Conservation (phyloP, 768 basidiomycete species). For the Mycena latifolia region DNA sequence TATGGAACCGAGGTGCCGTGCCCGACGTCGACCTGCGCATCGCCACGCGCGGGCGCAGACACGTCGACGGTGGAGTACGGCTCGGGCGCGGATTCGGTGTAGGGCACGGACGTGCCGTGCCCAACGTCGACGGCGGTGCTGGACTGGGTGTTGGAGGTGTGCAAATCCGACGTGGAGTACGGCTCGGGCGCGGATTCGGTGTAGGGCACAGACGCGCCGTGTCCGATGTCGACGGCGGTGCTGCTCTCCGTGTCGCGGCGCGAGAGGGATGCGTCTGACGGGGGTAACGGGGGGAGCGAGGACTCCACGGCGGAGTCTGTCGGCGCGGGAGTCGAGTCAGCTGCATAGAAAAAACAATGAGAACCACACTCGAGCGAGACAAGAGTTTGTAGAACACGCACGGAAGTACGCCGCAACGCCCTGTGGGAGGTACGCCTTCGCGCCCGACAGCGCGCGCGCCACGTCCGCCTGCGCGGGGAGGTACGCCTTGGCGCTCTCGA, state of each 20-base stretch:
- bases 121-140: constrained; percentile 2
- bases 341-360: neutral
- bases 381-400: neutral
- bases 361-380: neutral
- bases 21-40: neutral
- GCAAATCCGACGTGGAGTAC: too few species aligned
- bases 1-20: neutral
- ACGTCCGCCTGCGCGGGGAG: constrained; percentile 1
- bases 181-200: neutral
- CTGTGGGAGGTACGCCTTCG: constrained; percentile 12
- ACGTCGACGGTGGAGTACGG: neutral
- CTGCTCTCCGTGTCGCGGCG: neutral
- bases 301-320: neutral
- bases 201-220: neutral
- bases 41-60: too few species aligned
- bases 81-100: neutral
- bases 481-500: neutral
- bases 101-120: neutral
- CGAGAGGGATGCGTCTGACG: neutral
- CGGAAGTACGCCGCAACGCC: constrained; percentile 14
- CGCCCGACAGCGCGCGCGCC: neutral
- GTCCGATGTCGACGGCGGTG: neutral
- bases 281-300: neutral
- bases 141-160: too few species aligned
- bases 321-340: neutral